Evolutionary conservation across 2,329 filamentous ascomycete genomes (phyloP), one percentile per base, ranked within the genome.

Genomic region (Cercospora canescens): DNA sequence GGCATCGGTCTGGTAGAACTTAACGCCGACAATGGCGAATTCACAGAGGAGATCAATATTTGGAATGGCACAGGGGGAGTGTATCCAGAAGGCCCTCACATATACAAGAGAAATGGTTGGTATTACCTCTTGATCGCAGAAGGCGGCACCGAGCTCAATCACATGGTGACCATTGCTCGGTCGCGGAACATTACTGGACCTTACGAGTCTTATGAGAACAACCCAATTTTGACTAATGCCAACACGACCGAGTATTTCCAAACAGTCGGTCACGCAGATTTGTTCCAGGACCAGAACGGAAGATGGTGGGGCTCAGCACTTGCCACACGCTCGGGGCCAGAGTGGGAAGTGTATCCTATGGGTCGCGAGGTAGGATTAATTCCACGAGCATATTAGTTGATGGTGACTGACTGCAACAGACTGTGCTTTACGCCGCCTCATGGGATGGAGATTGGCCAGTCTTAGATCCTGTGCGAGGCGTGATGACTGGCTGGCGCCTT

Each of bases 241-340:
- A 73, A 72, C 34, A 76, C 72, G 5, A 69, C 62, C 3, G 63
- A 72, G 30, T 75, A 77, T 78, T 78, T 72, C 64, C 85, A 87
- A 68, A 84, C 84, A 1, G 81, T 86, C 0, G 86, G 86, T 0
- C 86, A 88, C 61, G 82, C 84, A 0, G 86, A 88, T 67, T 67
- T 88, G 2, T 87, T 88, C 66, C 81, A 85, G 56, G 86, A 88
- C 64, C 67, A 68, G 0, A 37, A 69, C 0, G 84, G 82, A 0
- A 81, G 83, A 32, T 88, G 86, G 86, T 87, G 84, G 85, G 82
- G 79, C 0, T 76, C 83, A 5, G 79, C 80, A 1, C 74, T 88
- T 1, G 77, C 81, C 0, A 83, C 81, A 0, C 77, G 85, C 1
- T 79, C 77, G 16, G 83, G 81, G 0, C 79, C 81, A 0, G 75